A percentile compares a stretch with the other conserved stretches of the same genome.
These are phyloP conservation scores for Pistacia vera DNA, from an alignment of 345 rosid species.

Conservation along the genomic window DNA sequence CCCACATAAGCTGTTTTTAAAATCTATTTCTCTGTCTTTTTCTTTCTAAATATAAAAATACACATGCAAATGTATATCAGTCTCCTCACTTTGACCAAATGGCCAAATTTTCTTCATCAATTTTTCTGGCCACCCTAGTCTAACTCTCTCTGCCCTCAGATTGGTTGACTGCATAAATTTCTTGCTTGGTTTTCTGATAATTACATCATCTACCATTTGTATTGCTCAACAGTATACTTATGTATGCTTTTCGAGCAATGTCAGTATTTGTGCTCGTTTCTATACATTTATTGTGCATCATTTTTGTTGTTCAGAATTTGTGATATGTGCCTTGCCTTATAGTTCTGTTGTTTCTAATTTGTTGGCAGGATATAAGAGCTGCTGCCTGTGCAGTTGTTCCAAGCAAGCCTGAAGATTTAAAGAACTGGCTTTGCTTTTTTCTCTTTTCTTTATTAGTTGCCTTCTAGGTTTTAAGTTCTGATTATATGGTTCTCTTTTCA, in stretches of 20 bases:
- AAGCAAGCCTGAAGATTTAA: background rate
- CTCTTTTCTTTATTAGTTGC: background rate
- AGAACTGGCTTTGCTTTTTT: background rate
- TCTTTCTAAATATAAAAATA: background rate
- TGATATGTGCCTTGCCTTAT: background rate
- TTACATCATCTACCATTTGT: background rate
- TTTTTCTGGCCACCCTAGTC: background rate
- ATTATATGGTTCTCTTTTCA: background rate
- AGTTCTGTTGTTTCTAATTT: background rate
- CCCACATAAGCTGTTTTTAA: too few relatives aligned
- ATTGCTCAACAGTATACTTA: background rate
- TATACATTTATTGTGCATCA: background rate
- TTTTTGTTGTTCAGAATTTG: background rate
- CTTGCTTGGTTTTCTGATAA: background rate
- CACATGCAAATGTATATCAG: background rate
- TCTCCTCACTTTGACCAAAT: background rate
- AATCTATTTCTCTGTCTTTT: background rate
- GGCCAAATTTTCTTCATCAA: background rate
- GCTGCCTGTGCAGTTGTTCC: background rate
- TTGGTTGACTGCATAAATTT: background rate
- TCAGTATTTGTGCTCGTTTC: background rate
- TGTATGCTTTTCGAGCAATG: background rate
- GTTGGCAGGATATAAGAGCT: conserved; percentile 6
- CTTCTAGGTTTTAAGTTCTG: background rate
- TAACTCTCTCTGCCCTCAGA: background rate